Conservation (phyloP, 805 yeast species). For the Wickerhamomyces tratensis region DNA sequence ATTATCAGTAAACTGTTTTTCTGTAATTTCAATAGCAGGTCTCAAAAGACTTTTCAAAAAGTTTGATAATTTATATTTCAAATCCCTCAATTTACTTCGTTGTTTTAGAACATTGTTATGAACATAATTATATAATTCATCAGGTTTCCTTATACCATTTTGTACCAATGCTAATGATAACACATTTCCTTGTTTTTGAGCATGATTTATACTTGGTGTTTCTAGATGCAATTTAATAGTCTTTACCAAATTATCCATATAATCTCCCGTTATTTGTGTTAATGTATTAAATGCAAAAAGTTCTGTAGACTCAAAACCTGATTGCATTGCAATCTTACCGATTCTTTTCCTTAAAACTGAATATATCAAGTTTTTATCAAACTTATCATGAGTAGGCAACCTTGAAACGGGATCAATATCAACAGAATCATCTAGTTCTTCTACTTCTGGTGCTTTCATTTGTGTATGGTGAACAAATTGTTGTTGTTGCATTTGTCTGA, state of each 20-base stretch:
- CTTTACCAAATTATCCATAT: conserved; percentile 62
- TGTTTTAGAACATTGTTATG: conserved; percentile 66
- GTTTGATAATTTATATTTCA: conserved; percentile 53
- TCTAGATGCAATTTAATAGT: conserved; percentile 68
- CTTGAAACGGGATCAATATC: conserved; percentile 84
- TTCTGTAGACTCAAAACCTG: conserved; percentile 83
- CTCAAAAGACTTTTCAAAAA: conserved; percentile 75
- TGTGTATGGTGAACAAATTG: conserved; percentile 68
- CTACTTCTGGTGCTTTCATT: conserved; percentile 59
- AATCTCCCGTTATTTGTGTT: conserved; percentile 77
- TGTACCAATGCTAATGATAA: conserved; percentile 61
- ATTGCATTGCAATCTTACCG: conserved; percentile 77
- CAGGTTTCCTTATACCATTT: conserved; percentile 79
- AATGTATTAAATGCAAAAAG: conserved; percentile 68
- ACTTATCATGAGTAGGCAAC: conserved; percentile 56
- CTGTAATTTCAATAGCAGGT: conserved; percentile 68
- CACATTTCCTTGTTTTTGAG: conserved; percentile 31
- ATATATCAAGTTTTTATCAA: conserved; percentile 51
- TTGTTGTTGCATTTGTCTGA: conserved; percentile 85
- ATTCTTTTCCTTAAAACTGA: conserved; percentile 59
- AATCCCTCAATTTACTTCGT: conserved; percentile 56
- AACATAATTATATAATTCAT: conserved; percentile 62
- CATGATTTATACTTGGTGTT: conserved; percentile 31
- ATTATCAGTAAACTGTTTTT: conserved; percentile 75
- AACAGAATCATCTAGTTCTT: conserved; percentile 42